Percentiles rank a stretch among this genome's conserved stretches.
Evolutionary conservation across 1,284 basidiomycete genomes (phyloP).

Genomic region (Vanrija humicola): DNA sequence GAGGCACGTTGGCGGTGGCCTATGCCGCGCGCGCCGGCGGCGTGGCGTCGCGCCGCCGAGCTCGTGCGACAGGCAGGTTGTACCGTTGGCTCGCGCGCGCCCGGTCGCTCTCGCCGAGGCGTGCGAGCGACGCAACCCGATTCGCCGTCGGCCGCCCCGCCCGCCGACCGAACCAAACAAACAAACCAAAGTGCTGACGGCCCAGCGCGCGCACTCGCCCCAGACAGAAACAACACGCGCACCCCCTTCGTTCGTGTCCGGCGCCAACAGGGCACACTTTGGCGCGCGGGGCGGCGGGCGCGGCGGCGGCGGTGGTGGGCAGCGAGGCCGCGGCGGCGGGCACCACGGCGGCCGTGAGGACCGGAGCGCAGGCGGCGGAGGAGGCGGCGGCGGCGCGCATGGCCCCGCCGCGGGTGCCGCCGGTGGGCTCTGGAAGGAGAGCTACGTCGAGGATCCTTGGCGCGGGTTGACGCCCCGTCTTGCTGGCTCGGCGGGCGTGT

Average conservation of each 20-base stretch:
- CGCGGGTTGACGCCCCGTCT: too few species aligned
- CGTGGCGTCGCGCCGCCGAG: background rate
- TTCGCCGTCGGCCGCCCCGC: background rate
- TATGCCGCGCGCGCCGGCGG: too few species aligned
- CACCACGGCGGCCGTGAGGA: too few species aligned
- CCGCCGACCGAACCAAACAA: background rate
- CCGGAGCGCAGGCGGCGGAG: slow-evolving; percentile 3
- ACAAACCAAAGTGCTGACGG: background rate
- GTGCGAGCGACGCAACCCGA: background rate
- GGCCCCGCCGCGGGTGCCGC: background rate
- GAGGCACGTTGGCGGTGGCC: too few species aligned
- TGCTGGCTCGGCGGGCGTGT: too few species aligned
- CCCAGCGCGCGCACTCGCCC: background rate
- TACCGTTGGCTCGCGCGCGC: too few species aligned
- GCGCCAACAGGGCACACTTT: background rate
- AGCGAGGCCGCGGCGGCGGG: background rate
- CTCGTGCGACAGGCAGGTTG: too few species aligned
- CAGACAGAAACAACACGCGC: too few species aligned
- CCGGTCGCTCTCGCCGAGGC: too few species aligned
- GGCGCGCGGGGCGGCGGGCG: slow-evolving; percentile 4
- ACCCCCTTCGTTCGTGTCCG: background rate
- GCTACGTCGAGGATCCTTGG: slow-evolving; percentile 42
- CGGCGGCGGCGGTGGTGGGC: slow-evolving; percentile 6
- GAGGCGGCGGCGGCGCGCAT: slow-evolving; percentile 7
- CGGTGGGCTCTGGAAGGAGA: slow-evolving; percentile 24